Percentiles rank a stretch among this genome's conserved stretches.
Evolutionary conservation across 1,139 yeast species (phyloP).

Genomic region (Pichia sp.): DNA sequence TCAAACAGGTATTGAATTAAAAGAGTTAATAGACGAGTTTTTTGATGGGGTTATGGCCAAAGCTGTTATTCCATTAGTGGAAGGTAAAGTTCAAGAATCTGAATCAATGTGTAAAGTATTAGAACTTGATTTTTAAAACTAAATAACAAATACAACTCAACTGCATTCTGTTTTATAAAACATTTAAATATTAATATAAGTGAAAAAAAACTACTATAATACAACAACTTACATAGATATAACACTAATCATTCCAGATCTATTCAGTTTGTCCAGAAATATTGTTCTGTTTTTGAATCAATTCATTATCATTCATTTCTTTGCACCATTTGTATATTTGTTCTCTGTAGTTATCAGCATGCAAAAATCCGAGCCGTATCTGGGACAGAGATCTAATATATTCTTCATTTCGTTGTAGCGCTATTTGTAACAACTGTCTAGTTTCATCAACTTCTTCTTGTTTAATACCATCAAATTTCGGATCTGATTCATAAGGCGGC

Average conservation of each 20-base stretch:
- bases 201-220: too few species aligned
- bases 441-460: conserved; percentile 56
- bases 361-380: conserved; percentile 66
- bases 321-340: conserved; percentile 75
- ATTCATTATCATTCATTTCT: conserved; percentile 69
- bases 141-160: not conserved
- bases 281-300: conserved; percentile 27
- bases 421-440: conserved; percentile 61
- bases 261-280: too few species aligned
- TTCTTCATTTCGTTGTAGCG: conserved; percentile 84
- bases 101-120: conserved; percentile 35
- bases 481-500: conserved; percentile 40
- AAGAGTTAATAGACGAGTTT: conserved; percentile 53
- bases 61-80: conserved; percentile 37
- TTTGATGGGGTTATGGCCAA: conserved; percentile 44
- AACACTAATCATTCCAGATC: too few species aligned
- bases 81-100: conserved; percentile 15
- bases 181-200: too few species aligned
- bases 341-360: conserved; percentile 69
- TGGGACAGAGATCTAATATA: conserved; percentile 70
- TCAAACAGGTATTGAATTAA: conserved; percentile 81
- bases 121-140: conserved; percentile 17
- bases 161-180: not conserved
- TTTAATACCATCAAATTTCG: conserved; percentile 37
- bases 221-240: too few species aligned